Base-by-base conservation (phyloP, 192 early-diverging fungal genomes). In the Paraglomus occultum region DNA sequence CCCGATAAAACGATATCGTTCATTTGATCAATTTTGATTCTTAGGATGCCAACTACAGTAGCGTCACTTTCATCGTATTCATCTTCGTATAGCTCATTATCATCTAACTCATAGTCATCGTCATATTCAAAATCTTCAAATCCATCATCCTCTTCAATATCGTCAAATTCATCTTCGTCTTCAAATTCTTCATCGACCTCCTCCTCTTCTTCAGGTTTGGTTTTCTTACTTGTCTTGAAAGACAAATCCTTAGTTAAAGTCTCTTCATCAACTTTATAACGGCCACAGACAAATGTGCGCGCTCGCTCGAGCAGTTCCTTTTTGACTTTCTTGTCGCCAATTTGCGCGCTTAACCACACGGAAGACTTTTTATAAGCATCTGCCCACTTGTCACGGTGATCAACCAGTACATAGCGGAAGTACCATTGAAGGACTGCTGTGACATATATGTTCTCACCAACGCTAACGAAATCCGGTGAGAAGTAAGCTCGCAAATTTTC, bases 371-470 rank as follows among this genome's bases (percentile, higher is more conserved):
- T 8, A 31, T 57, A 69, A 23, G 15, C 43, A 11, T 69, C 18
- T 11, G n/a, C 53, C 67, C 67, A 69, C 17, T 69, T 45, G 4
- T 10, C 14, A 11, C 67, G 22, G 9, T 51, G 47, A 45, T 69
- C 67, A 31, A 69, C 52, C 9, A 69, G 39, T 8, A 69, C 67
- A n/a, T 57, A 57, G 15, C 67, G 39, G 10, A 57, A 12, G 46
- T 38, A 57, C 67, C 67, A 69, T 57, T 57, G 10, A 17, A 69
- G 22, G 12, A 69, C 39, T 6, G 67, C 67, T 7, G 67, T 57
- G 48, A 10, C 48, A 18, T 45, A 45, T 31, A 69, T 43, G 12
- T 69, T 40, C 23, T 14, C 43, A 23, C 55, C 38, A 44, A 69
- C 17, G 54, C 46, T 20, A 14, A 5, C 10, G 47, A 39, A 0